Percentiles rank a stretch among this genome's conserved stretches.
Evolutionary conservation across 345 rosid species (phyloP).

Genomic region (Citrus maxima): DNA sequence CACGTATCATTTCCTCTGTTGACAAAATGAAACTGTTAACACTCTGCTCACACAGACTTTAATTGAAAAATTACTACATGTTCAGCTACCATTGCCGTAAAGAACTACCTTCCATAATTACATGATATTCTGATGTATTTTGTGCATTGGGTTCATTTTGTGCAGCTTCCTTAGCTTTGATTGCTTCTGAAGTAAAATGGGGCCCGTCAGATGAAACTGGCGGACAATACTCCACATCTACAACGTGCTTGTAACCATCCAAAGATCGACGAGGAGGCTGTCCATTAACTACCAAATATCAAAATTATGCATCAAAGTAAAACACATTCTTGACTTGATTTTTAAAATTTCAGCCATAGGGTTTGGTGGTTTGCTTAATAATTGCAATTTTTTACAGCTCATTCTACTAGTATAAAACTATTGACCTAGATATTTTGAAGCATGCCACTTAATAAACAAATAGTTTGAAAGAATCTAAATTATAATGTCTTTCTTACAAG

Average conservation of each 20-base stretch:
- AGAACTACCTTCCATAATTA: conserved; percentile 76
- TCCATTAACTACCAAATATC: conserved; percentile 2
- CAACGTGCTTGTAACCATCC: conserved; percentile 96
- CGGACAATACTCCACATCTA: conserved; percentile 85
- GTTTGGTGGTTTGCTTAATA: background rate
- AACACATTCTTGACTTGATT: background rate
- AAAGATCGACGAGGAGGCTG: conserved; percentile 86
- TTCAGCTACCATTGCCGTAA: background rate
- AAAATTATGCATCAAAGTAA: background rate
- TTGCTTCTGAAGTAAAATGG: conserved; percentile 82
- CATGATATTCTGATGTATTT: conserved; percentile 75
- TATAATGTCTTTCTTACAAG: background rate
- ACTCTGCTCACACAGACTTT: background rate
- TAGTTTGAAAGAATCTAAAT: background rate
- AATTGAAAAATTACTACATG: background rate
- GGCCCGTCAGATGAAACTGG: conserved; percentile 84
- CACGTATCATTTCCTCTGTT: conserved; percentile 91
- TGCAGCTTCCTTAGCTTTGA: conserved; percentile 85
- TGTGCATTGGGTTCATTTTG: conserved; percentile 60
- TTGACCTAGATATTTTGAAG: background rate
- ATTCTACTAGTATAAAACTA: background rate
- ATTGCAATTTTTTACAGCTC: background rate
- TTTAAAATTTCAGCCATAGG: background rate
- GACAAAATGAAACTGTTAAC: conserved; percentile 6
- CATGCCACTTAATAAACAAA: background rate